These are phyloP conservation scores for Lunularia cruciata DNA, from an alignment of 225 moss, liverwort and hornwort species.

Conservation along the genomic window DNA sequence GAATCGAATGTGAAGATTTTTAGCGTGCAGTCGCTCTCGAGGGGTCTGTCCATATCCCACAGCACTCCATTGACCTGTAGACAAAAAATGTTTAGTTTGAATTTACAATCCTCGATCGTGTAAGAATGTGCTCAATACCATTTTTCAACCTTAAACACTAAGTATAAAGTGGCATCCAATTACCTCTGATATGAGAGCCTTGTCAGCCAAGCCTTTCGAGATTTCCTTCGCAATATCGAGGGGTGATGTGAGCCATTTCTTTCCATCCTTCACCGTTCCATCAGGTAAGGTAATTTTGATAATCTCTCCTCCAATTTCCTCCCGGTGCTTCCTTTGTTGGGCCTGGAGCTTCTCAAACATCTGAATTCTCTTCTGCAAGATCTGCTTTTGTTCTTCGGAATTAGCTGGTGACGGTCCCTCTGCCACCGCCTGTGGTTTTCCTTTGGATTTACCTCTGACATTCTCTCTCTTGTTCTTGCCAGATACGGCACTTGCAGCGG, in stretches of 20 bases:
- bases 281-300: constrained; percentile 77
- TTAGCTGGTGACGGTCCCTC: not conserved
- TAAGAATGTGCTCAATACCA: not conserved
- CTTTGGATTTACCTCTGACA: not conserved
- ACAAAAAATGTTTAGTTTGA: not conserved
- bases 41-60: constrained; percentile 85
- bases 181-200: constrained; percentile 82
- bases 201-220: constrained; percentile 64
- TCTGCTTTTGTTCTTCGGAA: constrained; percentile 16
- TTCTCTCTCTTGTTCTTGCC: not conserved
- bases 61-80: constrained; percentile 76
- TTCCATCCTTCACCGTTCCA: constrained; percentile 77
- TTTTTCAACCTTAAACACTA: too few relatives aligned
- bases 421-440: constrained; percentile 5
- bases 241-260: constrained; percentile 79
- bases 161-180: not conserved
- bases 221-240: constrained; percentile 79
- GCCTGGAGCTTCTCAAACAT: constrained; percentile 58
- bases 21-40: constrained; percentile 76
- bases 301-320: constrained; percentile 64
- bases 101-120: not conserved
- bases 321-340: constrained; percentile 43
- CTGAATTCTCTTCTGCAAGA: constrained; percentile 57
- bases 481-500: not conserved
- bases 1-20: constrained; percentile 73